Percentiles rank a stretch among this genome's conserved stretches.
Conservation (phyloP, 345 rosid species). For the Melastoma malabathricum region DNA sequence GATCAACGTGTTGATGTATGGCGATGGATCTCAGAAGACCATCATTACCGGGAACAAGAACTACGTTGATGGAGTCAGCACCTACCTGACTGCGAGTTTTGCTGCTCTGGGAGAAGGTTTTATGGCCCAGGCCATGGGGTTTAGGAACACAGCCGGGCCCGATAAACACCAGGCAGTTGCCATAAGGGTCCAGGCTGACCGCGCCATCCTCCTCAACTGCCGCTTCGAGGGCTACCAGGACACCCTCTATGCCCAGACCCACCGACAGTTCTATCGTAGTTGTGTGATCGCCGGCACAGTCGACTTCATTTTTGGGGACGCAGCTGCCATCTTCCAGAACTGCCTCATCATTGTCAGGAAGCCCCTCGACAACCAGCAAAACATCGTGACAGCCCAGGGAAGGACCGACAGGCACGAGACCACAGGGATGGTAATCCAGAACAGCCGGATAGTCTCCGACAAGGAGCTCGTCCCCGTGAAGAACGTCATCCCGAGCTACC, state of each 20-base stretch:
- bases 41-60: conserved; percentile 62
- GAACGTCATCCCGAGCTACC: conserved; percentile 23
- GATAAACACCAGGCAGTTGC: conserved; percentile 79
- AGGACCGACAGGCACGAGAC: conserved; percentile 54
- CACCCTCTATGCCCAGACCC: conserved; percentile 63
- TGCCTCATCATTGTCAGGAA: conserved; percentile 62
- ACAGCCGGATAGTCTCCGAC: conserved; percentile 56
- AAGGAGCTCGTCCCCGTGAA: conserved; percentile 26
- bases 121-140: conserved; percentile 57
- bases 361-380: conserved; percentile 44
- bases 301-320: conserved; percentile 72
- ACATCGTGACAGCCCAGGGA: conserved; percentile 79
- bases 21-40: conserved; percentile 64
- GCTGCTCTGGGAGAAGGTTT: conserved; percentile 63
- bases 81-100: conserved; percentile 79
- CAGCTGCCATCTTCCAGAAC: conserved; percentile 43
- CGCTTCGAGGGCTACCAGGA: conserved; percentile 63
- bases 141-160: conserved; percentile 67
- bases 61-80: conserved; percentile 81
- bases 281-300: conserved; percentile 54
- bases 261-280: conserved; percentile 45
- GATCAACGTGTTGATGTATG: conserved; percentile 69
- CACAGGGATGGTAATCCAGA: conserved; percentile 62
- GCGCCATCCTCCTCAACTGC: conserved; percentile 46
- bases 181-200: conserved; percentile 51